Percentiles rank a stretch among this genome's conserved stretches.
phyloP scores from a whole-genome alignment of 2,329 filamentous ascomycete genomes.

The Phaeosphaeriaceae sp. region DNA sequence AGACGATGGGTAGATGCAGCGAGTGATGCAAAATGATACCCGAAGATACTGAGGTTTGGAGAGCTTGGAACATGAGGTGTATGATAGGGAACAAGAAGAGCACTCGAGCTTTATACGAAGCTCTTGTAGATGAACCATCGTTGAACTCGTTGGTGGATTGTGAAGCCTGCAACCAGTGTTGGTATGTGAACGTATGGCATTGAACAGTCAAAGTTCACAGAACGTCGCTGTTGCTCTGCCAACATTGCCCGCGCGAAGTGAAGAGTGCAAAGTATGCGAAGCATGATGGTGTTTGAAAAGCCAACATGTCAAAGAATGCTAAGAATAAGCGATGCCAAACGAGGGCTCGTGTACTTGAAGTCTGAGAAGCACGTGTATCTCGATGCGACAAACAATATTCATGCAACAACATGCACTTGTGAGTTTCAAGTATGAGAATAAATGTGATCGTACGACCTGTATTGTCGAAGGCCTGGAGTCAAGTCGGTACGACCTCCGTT shows the following conservation, averaged over 20 bases:
- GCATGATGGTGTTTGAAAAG: conserved; percentile 7
- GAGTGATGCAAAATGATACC: not conserved
- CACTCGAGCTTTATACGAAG: not conserved
- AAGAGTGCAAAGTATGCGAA: not conserved
- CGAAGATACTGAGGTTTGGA: not conserved
- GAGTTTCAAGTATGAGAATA: too few relatives aligned
- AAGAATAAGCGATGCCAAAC: not conserved
- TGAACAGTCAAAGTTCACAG: conserved; percentile 14
- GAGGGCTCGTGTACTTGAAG: not conserved
- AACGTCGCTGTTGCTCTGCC: not conserved
- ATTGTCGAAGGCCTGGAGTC: too few relatives aligned
- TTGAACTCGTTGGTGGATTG: not conserved
- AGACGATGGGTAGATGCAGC: not conserved
- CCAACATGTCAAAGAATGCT: conserved; percentile 9
- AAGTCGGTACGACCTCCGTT: too few relatives aligned
- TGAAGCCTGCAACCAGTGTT: conserved; percentile 2
- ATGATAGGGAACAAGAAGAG: not conserved
- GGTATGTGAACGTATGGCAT: not conserved
- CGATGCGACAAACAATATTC: not conserved
- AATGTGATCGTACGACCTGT: too few relatives aligned
- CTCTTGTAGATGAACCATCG: not conserved
- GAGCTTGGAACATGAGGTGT: not conserved
- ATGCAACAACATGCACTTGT: too few relatives aligned
- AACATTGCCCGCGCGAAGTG: not conserved
- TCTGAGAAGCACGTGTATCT: not conserved